Evolutionary conservation across 768 basidiomycete genomes (phyloP), one percentile per base, ranked within the genome.

Genomic region (Floccularia luteovirens): DNA sequence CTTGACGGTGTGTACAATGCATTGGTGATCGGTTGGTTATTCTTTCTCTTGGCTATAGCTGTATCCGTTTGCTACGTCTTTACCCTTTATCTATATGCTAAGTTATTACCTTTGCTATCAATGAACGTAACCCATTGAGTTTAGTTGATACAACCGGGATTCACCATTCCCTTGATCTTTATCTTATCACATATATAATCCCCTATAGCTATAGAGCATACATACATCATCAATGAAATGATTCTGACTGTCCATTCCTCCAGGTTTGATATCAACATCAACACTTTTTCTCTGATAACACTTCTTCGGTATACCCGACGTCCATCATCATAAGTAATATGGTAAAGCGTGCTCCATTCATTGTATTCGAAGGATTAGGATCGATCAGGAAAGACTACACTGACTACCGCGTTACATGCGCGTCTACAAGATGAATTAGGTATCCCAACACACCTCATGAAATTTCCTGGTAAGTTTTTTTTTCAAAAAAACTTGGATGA

Each of bases 341-440:
- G 55, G 14, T 48, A 7, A 56, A 42, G 51, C 72, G 84, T 12
- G 89, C 88, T 0, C 73, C 84, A 5, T 92, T 98, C 62, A 84
- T 97, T 54, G 92, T 91, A 25, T 71, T 97, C 37, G 93, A 97
- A 60, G 96, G 94, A 11, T 77, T 98, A n/a, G n/a, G 94, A 98
- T 57, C 72, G 87, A 45, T 91, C 89, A 0, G 96, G 96, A 12
- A 98, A 98, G 58, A 87, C 84, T 23, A 99, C 92, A 0, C 94
- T 97, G 55, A 79, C 81, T 0, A 62, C 72, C 0, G 61, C 66
- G 13, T 75, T 96, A 22, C 66, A 74, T 28, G 56, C 69, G 0
- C 70, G 69, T 32, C 65, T 93, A 32, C 61, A 74, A 38, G 47
- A 52, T 30, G 64, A 34, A 7, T 17, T 61, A 1, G 62, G 69